phyloP scores from a whole-genome alignment of 331 rosid genomes.

The Saraca asoca region DNA sequence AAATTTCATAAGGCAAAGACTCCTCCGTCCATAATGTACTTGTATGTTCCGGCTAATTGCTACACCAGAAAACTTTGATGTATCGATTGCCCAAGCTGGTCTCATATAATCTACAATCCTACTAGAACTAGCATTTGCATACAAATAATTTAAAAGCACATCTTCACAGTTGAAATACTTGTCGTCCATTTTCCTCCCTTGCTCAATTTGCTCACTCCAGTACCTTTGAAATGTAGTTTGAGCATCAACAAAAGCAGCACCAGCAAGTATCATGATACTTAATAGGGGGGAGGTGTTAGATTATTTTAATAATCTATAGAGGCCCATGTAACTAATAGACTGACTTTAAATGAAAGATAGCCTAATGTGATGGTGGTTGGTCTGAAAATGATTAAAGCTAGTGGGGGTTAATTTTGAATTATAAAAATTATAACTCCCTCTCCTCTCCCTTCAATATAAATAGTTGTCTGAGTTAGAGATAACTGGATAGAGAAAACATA shows the following conservation, averaged over 20 bases:
- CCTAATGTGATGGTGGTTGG: no score
- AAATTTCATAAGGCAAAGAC: slow-evolving; percentile 69
- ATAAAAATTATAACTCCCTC: no score
- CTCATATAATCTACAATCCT: slow-evolving; percentile 87
- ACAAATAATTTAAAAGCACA: slow-evolving; percentile 78
- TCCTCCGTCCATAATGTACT: slow-evolving; percentile 69
- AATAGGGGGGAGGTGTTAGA: no score
- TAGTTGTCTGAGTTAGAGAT: no score
- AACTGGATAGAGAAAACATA: no score
- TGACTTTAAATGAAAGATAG: no score
- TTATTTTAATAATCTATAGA: no score
- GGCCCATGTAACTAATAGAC: no score
- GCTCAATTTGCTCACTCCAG: slow-evolving; percentile 70
- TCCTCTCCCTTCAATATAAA: no score
- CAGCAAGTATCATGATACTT: no score
- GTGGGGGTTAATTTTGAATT: no score
- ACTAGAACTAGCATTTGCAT: slow-evolving; percentile 78
- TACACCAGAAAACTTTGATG: slow-evolving; percentile 86
- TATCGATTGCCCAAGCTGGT: slow-evolving; percentile 98
- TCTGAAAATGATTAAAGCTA: no score
- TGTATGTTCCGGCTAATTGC: slow-evolving; percentile 88
- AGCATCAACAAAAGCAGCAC: slow-evolving; percentile 89
- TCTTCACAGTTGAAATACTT: slow-evolving; percentile 84
- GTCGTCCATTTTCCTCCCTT: slow-evolving; percentile 78
- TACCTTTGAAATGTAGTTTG: slow-evolving; percentile 75